Evolutionary conservation across 495 filamentous ascomycete genomes (phyloP).

Genomic region (Penicillium mononematosum): DNA sequence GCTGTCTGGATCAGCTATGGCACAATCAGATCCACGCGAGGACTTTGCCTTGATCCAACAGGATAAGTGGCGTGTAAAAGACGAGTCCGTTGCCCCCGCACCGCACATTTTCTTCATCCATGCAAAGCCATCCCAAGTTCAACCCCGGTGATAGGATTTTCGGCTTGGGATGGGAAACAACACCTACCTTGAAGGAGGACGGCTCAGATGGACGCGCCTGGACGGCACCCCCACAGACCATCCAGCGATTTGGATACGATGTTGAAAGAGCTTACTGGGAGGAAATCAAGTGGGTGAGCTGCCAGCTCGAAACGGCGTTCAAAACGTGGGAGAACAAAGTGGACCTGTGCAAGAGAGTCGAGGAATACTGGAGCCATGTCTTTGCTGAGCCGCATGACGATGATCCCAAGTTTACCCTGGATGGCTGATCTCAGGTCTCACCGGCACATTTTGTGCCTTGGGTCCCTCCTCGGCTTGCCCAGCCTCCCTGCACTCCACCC

Average conservation of each 20-base stretch:
- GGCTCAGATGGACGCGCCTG: conserved; percentile 44
- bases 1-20: conserved; percentile 41
- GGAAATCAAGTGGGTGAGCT: conserved; percentile 50
- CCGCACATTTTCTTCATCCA: conserved; percentile 53
- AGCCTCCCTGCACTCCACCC: background rate
- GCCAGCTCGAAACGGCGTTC: conserved; percentile 40
- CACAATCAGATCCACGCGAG: conserved; percentile 47
- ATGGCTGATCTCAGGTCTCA: conserved; percentile 17
- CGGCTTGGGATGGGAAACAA: conserved; percentile 40
- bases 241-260: conserved; percentile 49
- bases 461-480: background rate
- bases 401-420: conserved; percentile 35
- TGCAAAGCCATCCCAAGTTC: conserved; percentile 55
- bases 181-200: conserved; percentile 39
- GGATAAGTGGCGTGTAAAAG: conserved; percentile 40
- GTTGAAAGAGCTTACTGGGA: conserved; percentile 54
- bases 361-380: conserved; percentile 43
- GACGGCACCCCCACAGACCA: conserved; percentile 36
- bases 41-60: conserved; percentile 42
- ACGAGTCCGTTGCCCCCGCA: conserved; percentile 30
- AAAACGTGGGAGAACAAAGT: conserved; percentile 40
- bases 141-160: conserved; percentile 49
- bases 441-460: background rate
- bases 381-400: conserved; percentile 41
- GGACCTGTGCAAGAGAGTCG: conserved; percentile 38